phyloP scores from a whole-genome alignment of 2,329 filamentous ascomycete species.

The Coniochaeta ligniaria region DNA sequence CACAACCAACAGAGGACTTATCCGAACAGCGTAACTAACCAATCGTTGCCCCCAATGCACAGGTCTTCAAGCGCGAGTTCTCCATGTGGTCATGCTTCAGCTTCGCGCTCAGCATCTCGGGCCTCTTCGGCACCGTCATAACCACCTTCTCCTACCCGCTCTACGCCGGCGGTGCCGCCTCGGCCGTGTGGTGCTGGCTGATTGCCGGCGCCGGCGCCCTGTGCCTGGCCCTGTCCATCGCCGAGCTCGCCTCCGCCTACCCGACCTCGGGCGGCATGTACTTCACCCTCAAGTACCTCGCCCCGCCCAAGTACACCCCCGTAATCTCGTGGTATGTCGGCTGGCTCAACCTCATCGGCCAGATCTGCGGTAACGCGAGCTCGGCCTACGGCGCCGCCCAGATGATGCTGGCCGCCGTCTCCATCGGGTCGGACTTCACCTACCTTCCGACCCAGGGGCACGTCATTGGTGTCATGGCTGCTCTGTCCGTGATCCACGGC shows the following conservation, averaged over 20 bases:
- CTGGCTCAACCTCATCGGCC: conserved; percentile 42
- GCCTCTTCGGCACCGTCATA: conserved; percentile 47
- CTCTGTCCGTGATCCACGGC: conserved; percentile 39
- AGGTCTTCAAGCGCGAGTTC: conserved; percentile 54
- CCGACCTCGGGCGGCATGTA: conserved; percentile 45
- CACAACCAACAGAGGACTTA: background rate
- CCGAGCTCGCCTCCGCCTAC: conserved; percentile 50
- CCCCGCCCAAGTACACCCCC: conserved; percentile 37
- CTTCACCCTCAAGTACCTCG: conserved; percentile 48
- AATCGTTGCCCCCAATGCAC: conserved; percentile 4
- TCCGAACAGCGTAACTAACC: background rate
- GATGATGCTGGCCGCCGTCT: conserved; percentile 44
- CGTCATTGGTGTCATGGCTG: conserved; percentile 46
- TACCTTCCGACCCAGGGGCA: conserved; percentile 35
- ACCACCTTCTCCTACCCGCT: conserved; percentile 49
- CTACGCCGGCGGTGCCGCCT: conserved; percentile 42
- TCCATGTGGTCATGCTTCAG: conserved; percentile 50
- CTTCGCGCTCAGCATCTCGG: conserved; percentile 50
- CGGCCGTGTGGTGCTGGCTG: conserved; percentile 52
- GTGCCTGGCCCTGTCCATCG: conserved; percentile 46
- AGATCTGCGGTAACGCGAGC: conserved; percentile 43
- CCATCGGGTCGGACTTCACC: conserved; percentile 35
- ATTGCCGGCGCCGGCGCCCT: conserved; percentile 49
- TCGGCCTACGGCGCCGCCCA: conserved; percentile 47
- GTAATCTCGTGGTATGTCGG: conserved; percentile 40